Conservation (phyloP, 139 green algal genomes). For the Coelastrella sp. region DNA sequence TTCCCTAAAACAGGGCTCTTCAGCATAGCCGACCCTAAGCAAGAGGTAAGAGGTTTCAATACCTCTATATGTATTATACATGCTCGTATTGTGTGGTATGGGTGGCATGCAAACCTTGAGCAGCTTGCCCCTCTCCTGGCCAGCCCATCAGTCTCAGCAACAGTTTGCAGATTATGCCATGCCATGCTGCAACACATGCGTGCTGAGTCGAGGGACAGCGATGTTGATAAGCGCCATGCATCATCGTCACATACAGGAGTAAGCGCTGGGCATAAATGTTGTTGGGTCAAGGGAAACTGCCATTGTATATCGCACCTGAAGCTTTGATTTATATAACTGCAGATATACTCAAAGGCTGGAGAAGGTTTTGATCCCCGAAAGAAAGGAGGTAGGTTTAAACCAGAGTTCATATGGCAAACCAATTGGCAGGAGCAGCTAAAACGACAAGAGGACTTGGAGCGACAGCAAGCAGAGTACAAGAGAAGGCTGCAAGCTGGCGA, state of each 20-base stretch:
- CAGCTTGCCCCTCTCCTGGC: no score
- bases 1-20: conserved; percentile 65
- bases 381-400: conserved; percentile 76
- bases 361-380: conserved; percentile 71
- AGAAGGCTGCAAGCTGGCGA: background rate
- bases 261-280: no score
- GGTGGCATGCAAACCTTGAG: background rate
- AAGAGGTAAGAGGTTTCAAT: conserved; percentile 54
- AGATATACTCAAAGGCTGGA: conserved; percentile 53
- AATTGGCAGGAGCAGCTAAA: conserved; percentile 76
- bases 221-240: no score
- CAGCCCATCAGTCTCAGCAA: no score
- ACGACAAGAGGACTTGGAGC: conserved; percentile 50
- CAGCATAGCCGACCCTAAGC: conserved; percentile 60
- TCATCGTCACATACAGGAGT: no score
- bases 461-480: conserved; percentile 51
- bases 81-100: no score
- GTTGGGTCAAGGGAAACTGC: no score
- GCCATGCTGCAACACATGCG: background rate
- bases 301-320: no score
- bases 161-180: no score
- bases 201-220: no score
- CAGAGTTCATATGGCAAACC: conserved; percentile 92
- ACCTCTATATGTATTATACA: background rate
- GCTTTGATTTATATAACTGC: no score